phyloP scores from a whole-genome alignment of 2,329 filamentous ascomycete genomes.

The Magnaporthiopsis incrustans region DNA sequence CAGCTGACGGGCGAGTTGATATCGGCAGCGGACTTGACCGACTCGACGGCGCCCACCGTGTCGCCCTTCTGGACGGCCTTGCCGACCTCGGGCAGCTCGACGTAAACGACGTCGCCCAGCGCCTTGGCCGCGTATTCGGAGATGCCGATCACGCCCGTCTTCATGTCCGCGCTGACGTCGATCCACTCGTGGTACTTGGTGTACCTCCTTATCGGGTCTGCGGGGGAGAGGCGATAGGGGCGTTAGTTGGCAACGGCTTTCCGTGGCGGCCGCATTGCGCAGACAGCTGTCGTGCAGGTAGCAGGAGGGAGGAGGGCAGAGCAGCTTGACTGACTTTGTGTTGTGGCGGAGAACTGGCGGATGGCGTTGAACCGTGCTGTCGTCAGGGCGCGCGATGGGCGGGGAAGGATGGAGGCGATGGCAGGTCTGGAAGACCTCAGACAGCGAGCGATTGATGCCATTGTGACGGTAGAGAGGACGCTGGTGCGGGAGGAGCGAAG shows the following conservation, averaged over 20 bases:
- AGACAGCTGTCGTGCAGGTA: too few species aligned
- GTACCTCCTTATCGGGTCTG: conserved; percentile 70
- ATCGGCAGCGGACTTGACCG: conserved; percentile 96
- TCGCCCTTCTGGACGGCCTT: conserved; percentile 68
- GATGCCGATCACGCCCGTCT: conserved; percentile 76
- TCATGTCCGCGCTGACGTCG: conserved; percentile 74
- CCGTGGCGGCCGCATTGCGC: too few species aligned
- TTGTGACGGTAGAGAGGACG: conserved; percentile 23
- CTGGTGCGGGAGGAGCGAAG: neutral
- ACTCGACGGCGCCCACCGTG: conserved; percentile 89
- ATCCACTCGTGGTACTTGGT: conserved; percentile 99
- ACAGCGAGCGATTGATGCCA: conserved; percentile 55
- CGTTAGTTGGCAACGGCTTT: too few species aligned
- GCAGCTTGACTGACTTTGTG: conserved; percentile 28
- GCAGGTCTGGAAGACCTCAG: conserved; percentile 42
- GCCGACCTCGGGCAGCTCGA: conserved; percentile 75
- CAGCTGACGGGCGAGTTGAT: conserved; percentile 85
- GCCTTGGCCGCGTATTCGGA: conserved; percentile 85
- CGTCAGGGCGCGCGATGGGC: conserved; percentile 1
- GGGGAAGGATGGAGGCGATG: conserved; percentile 24
- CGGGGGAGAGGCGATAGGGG: neutral
- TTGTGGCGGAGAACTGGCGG: conserved; percentile 39
- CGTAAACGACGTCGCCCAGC: conserved; percentile 93
- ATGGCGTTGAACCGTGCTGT: conserved; percentile 12
- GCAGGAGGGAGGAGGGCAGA: neutral